These are phyloP conservation scores for Linnemannia exigua DNA, from an alignment of 192 early-diverging fungal genomes.

Conservation along the genomic window DNA sequence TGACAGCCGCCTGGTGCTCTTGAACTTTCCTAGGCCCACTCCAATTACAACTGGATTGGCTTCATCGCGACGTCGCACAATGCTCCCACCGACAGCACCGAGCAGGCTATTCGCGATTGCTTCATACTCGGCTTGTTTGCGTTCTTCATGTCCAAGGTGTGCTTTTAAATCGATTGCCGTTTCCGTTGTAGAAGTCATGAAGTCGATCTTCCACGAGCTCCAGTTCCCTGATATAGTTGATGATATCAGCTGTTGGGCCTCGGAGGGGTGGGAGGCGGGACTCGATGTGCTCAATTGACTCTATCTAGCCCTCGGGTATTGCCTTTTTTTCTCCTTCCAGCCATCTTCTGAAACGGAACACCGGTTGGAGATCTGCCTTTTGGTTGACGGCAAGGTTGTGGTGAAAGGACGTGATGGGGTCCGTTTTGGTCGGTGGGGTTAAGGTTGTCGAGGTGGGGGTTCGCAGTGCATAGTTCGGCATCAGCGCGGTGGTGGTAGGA, in stretches of 20 bases:
- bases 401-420: not conserved
- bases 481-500: slow-evolving; percentile 5
- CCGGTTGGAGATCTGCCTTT: slow-evolving; percentile 15
- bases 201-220: slow-evolving; percentile 12
- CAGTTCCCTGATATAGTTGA: slow-evolving; percentile 6
- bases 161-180: slow-evolving; percentile 25
- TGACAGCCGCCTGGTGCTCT: slow-evolving; percentile 8
- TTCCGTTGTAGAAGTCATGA: slow-evolving; percentile 13
- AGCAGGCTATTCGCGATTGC: slow-evolving; percentile 9
- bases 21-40: slow-evolving; percentile 6
- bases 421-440: not conserved
- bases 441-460: not conserved
- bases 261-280: slow-evolving; percentile 29
- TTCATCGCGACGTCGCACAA: not conserved
- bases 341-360: too few species aligned
- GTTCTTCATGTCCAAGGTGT: slow-evolving; percentile 16
- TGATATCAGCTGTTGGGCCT: slow-evolving; percentile 11
- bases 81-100: not conserved
- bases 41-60: not conserved
- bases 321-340: slow-evolving; percentile 18
- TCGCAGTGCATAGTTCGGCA: not conserved
- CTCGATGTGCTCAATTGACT: slow-evolving; percentile 24
- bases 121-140: not conserved
- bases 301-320: not conserved
- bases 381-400: slow-evolving; percentile 20